Evolutionary conservation across 148 eudicot genomes (phyloP).

Genomic region (Vaccinium macrocarpon): DNA sequence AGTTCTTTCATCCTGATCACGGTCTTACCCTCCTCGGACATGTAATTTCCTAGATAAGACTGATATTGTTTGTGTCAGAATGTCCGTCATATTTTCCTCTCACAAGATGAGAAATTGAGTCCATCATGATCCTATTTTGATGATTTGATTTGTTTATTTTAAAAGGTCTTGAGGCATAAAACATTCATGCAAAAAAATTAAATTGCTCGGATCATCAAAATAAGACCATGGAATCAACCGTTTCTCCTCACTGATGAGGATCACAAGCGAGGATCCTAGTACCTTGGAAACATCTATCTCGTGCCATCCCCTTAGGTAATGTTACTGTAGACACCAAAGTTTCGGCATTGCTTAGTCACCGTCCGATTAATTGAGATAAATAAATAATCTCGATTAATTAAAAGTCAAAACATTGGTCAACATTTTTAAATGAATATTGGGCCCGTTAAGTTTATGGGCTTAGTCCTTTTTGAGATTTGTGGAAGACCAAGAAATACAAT

Average conservation of each 20-base stretch:
- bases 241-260: background rate
- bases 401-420: no score
- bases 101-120: background rate
- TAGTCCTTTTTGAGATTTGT: no score
- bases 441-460: no score
- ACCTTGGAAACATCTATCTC: background rate
- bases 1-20: background rate
- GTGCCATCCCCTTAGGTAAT: background rate
- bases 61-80: background rate
- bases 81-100: background rate
- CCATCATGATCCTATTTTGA: background rate
- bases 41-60: background rate
- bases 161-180: background rate
- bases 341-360: no score
- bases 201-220: background rate
- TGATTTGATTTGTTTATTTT: background rate
- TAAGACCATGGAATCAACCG: background rate
- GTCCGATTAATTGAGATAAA: no score
- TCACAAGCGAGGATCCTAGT: background rate
- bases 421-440: no score
- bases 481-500: no score
- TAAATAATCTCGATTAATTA: no score
- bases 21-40: background rate
- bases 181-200: background rate
- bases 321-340: no score